Base-by-base conservation (phyloP, 257 asterid species). In the Scutellaria galericulata region DNA sequence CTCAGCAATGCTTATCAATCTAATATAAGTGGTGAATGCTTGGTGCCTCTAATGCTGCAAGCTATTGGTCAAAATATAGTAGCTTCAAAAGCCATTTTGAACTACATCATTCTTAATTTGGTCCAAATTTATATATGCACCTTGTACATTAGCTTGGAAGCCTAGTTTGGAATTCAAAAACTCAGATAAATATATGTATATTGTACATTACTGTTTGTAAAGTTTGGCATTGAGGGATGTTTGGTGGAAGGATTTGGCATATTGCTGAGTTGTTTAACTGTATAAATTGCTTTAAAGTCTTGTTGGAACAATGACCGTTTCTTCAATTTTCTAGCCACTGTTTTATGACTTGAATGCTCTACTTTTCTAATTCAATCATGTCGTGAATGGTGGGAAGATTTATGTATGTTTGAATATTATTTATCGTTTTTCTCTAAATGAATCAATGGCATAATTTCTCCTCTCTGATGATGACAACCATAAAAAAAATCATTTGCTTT, bases 311-410 rank as follows among this genome's bases (percentile, higher is more conserved):
- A 12, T 45, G 50, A 45, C n/a, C 13, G 1, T 22, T 24, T 45
- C 39, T 24, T 10, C 62, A 54, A 71, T 55, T 71, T 64, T 64
- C 15, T 31, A 22, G 46, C 18, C 67, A 41, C 4, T 50, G 47
- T 40, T 7, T 54, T n/a, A 37, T 45, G 73, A 59, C 64, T 78
- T 71, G 27, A 68, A 50, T 64, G 6, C 27, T 9, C 37, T 53
- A 9, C 9, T 47, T 73, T 59, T 37, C 70, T 9, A 79, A 62
- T 77, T 73, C 71, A 81, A 83, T 87, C 87, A 87, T 73, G 87
- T 81, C 93, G 90, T 82, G 89, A 86, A 80, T 88, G 88, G 91
- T 75, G 94, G 89, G 72, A 58, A 60, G 69, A 44, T 48, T 53
- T 18, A 27, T 22, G 53, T 64, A 27, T 13, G 14, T 27, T 50